Base-by-base conservation (phyloP, 2,329 filamentous ascomycete species). In the Monilinia fructigena region DNA sequence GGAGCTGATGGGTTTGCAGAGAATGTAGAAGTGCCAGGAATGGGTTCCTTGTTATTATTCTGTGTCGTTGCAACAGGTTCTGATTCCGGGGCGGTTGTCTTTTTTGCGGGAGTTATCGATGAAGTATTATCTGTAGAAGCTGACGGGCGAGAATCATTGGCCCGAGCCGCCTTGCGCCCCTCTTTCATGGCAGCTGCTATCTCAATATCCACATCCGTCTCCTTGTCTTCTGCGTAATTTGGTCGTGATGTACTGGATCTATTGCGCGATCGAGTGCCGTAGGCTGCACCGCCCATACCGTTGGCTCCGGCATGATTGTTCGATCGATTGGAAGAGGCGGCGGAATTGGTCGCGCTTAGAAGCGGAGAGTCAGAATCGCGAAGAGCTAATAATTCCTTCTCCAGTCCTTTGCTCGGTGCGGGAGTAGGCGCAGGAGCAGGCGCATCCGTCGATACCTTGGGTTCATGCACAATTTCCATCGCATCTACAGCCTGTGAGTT, bases 191-290 rank as follows among this genome's bases (percentile, higher is more conserved):
- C 79, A 63, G 80, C 77, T 75, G 83, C 80, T 76, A 83, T 85
- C 74, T 97, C 94, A 77, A 93, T 92, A 76, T 98, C 95, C 78
- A 91, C 87, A 74, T 98, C 94, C 72, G 93, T 83, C 78, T 97
- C 94, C 79, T 86, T 91, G 79, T 94, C 91, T 80, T 99, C 95
- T 61, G 95, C 94, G 79, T 99, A 99, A 79, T 99, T 99, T 71
- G 90, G 88, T 72, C 95, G 90, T 73, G 90, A 85, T 72, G 85
- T 87, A 74, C 90, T 90, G 67, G 86, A 89, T 75, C 93, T 89
- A 79, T 96, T 96, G 77, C 95, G 90, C 73, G 93, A 97, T 74
- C 93, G 90, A 77, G 95, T 99, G 75, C 94, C 94, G 79, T 99
- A 97, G 72, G 87, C 69, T 35, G 69, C 69, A 35, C 68, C 56